Percentiles rank a stretch among this genome's conserved stretches.
Evolutionary conservation across 164 flowering plant genomes (phyloP).

Genomic region (Stephania cephalantha): DNA sequence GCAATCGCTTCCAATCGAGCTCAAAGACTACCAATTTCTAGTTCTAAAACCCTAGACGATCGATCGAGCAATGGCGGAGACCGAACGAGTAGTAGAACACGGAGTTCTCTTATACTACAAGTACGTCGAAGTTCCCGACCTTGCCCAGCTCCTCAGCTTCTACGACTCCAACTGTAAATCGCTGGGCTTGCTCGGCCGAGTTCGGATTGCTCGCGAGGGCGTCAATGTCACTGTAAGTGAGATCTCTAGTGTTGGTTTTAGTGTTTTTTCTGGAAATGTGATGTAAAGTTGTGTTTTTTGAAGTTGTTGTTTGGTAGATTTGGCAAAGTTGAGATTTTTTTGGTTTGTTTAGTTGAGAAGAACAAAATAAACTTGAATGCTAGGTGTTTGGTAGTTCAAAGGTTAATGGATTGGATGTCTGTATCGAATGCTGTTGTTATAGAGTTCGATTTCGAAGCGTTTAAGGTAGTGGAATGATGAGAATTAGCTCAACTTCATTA

Average conservation of each 20-base stretch:
- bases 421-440: no score
- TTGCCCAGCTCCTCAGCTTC: constrained; percentile 46
- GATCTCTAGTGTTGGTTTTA: not conserved
- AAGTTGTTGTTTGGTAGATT: not conserved
- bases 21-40: no score
- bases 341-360: no score
- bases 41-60: no score
- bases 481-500: no score
- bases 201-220: constrained; percentile 79
- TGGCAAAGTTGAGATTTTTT: not conserved
- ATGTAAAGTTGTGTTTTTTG: not conserved
- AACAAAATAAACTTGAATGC: no score
- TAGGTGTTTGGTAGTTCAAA: no score
- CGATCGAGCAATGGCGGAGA: constrained; percentile 21
- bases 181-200: constrained; percentile 82
- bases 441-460: no score
- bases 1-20: no score
- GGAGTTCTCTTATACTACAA: constrained; percentile 86
- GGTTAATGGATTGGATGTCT: no score
- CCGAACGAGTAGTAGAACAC: constrained; percentile 23
- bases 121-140: constrained; percentile 52
- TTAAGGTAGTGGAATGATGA: no score
- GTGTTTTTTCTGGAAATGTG: not conserved
- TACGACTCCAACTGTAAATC: constrained; percentile 67
- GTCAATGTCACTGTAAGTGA: constrained; percentile 83